Percentiles rank a stretch among this genome's conserved stretches.
These are phyloP conservation scores for Abrus pulchellus DNA, from an alignment of 306 rosid genomes.

Conservation along the genomic window DNA sequence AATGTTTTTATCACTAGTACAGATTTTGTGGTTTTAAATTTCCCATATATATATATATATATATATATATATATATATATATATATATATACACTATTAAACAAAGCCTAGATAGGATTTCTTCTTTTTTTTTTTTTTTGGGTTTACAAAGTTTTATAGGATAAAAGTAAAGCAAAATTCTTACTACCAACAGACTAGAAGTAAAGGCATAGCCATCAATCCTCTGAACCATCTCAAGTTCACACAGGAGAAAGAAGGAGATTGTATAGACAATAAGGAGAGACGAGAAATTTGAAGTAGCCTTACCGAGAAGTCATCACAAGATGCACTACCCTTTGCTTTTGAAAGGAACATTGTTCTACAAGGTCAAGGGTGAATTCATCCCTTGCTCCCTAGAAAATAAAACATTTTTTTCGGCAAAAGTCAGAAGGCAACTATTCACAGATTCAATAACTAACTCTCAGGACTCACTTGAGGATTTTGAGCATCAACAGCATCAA, in stretches of 20 bases:
- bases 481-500: constrained; percentile 82
- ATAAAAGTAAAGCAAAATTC: neutral
- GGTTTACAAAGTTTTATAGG: neutral
- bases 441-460: constrained; percentile 31
- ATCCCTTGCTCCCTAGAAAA: constrained; percentile 78
- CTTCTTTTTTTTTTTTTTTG: neutral
- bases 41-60: neutral
- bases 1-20: neutral
- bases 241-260: constrained; percentile 12
- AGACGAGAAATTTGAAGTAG: constrained; percentile 45
- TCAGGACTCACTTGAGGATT: constrained; percentile 73
- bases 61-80: too few species aligned
- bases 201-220: constrained; percentile 29
- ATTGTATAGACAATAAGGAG: constrained; percentile 26
- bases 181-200: constrained; percentile 18
- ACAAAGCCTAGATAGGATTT: constrained; percentile 15
- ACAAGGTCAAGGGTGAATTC: constrained; percentile 98
- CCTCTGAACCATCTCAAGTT: constrained; percentile 34
- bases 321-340: constrained; percentile 94
- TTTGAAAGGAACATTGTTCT: constrained; percentile 95
- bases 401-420: constrained; percentile 28
- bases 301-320: constrained; percentile 93
- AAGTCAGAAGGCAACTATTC: constrained; percentile 6
- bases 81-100: neutral
- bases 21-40: neutral